Conservation (phyloP, 2,329 filamentous ascomycete genomes). For the Botryotinia globosa region DNA sequence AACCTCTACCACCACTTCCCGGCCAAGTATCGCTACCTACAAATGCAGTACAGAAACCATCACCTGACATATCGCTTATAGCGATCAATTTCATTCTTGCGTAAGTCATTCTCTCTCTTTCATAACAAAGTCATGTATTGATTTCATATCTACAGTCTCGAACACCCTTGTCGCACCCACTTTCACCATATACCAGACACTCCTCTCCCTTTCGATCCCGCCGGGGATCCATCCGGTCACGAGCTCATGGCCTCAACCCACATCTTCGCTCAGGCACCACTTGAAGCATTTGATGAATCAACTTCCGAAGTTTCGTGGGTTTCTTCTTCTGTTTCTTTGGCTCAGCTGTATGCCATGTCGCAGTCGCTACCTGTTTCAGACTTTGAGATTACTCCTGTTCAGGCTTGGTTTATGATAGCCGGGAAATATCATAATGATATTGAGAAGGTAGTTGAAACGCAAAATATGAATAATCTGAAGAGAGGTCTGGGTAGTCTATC, state of each 20-base stretch:
- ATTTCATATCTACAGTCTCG: constrained; percentile 3
- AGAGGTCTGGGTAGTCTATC: constrained; percentile 27
- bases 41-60: background rate
- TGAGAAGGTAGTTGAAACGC: constrained; percentile 4
- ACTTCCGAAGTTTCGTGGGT: constrained; percentile 16
- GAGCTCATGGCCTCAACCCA: constrained; percentile 34
- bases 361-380: constrained; percentile 28
- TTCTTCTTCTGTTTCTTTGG: constrained; percentile 19
- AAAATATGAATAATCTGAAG: constrained; percentile 27
- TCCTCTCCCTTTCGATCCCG: constrained; percentile 22
- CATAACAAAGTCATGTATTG: background rate
- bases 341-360: constrained; percentile 28
- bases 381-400: constrained; percentile 37
- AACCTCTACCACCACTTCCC: constrained; percentile 7
- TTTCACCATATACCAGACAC: background rate
- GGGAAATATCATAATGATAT: constrained; percentile 22
- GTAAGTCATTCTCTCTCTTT: constrained; percentile 23
- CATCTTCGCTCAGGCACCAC: constrained; percentile 30
- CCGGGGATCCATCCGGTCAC: constrained; percentile 25
- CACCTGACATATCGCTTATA: constrained; percentile 25
- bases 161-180: constrained; percentile 17
- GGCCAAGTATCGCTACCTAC: background rate
- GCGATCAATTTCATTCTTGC: constrained; percentile 37
- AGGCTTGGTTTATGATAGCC: constrained; percentile 35
- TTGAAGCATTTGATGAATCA: constrained; percentile 13